Evolutionary conservation across 2,329 filamentous ascomycete genomes (phyloP), one percentile per base, ranked within the genome.

Genomic region (Neofusicoccum laricinum): DNA sequence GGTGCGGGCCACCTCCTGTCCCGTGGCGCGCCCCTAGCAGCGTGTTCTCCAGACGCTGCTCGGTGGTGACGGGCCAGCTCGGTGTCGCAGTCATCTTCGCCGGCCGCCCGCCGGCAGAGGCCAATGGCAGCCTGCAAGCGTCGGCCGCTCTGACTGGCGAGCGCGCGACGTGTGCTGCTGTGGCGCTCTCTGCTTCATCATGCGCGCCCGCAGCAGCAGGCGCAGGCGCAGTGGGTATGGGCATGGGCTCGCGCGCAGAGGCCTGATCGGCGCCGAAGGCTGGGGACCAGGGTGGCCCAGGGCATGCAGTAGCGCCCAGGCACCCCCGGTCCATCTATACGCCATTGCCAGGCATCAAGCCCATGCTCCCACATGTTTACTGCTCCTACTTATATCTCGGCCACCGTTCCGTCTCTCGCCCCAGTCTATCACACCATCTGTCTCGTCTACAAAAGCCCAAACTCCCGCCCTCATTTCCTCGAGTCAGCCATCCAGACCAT

Each of bases 71-170:
- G 45, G 45, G 45, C 17, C 8, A 34, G 49, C 30, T n/a, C 50
- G 36, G 53, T 43, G 55, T 59, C 38, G 55, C 55, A 59, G 55
- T 59, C 55, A 59, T 59, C 55, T 19, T 55, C 51, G 50, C 50
- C 21, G 19, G 17, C 14, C 17, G 36, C 51, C 12, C 14, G 21
- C 55, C 40, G 17, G 25, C 15, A 41, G 17, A 2, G 32, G 55
- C 55, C 55, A 59, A 59, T 59, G n/a, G 30, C 30, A 10, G 40
- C 10, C 40, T 6, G 5, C 15, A 5, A 10, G n/a, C 1, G 6
- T 10, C 5, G 21, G 11, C 5, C 25, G 55, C 55, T 21, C 41
- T 46, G 55, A 45, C 55, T 59, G 55, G 55, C 40, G 45, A 40
- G 25, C 25, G 25, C 38, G 55, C 55, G 55, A 34, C 40, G 40